Evolutionary conservation across 2,329 filamentous ascomycete species (phyloP).

Genomic region (Dactylellina sp.): DNA sequence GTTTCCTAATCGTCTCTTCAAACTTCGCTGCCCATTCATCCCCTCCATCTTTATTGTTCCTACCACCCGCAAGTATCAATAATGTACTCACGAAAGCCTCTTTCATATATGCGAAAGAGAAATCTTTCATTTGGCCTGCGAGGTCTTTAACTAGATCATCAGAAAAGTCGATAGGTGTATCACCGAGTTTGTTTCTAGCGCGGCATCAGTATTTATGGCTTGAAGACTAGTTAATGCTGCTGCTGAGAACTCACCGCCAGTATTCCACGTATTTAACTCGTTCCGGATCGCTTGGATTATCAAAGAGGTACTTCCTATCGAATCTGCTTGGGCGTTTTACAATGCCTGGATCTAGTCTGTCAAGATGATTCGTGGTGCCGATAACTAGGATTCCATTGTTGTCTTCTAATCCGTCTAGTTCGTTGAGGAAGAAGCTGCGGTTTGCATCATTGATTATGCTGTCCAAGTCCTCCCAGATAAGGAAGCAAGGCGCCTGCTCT

Average conservation of each 20-base stretch:
- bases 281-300: constrained; percentile 70
- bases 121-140: constrained; percentile 73
- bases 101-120: constrained; percentile 77
- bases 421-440: constrained; percentile 77
- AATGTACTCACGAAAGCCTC: constrained; percentile 75
- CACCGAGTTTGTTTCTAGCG: constrained; percentile 64
- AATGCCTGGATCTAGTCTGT: constrained; percentile 75
- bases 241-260: constrained; percentile 68
- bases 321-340: constrained; percentile 75
- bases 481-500: constrained; percentile 74
- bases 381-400: constrained; percentile 80
- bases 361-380: constrained; percentile 74
- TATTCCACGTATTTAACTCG: constrained; percentile 72
- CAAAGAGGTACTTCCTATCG: constrained; percentile 75
- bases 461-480: constrained; percentile 79
- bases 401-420: constrained; percentile 76
- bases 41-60: constrained; percentile 58
- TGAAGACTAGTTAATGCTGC: neutral
- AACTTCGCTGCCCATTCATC: constrained; percentile 62
- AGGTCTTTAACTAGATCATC: constrained; percentile 71
- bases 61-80: constrained; percentile 69
- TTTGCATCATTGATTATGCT: constrained; percentile 72
- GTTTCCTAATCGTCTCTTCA: constrained; percentile 74
- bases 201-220: constrained; percentile 42
- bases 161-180: constrained; percentile 73